Percentiles rank a stretch among this genome's conserved stretches.
phyloP scores from a whole-genome alignment of 495 filamentous ascomycete genomes.

The Lindgomyces ingoldianus region DNA sequence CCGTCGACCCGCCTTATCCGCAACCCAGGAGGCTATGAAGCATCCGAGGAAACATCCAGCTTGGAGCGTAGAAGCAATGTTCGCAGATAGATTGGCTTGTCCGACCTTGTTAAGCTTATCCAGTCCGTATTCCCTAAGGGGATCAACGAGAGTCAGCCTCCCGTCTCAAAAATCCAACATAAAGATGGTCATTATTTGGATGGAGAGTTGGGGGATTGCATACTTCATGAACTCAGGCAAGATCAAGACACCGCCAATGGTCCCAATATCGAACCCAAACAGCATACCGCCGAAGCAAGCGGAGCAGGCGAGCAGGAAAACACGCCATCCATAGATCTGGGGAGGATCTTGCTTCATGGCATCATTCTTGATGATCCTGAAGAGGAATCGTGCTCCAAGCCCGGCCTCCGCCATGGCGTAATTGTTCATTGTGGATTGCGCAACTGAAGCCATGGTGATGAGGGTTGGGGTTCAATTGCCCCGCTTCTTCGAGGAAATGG shows the following conservation, averaged over 20 bases:
- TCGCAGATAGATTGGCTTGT: constrained; percentile 50
- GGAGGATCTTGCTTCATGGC: constrained; percentile 72
- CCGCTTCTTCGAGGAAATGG: not conserved
- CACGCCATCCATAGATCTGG: constrained; percentile 79
- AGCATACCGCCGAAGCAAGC: constrained; percentile 79
- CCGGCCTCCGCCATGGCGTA: not conserved
- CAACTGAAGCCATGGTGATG: not conserved
- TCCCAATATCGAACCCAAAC: constrained; percentile 66
- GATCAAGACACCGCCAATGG: constrained; percentile 65
- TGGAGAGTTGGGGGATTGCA: constrained; percentile 1
- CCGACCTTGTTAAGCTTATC: constrained; percentile 27
- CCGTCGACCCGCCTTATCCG: constrained; percentile 37
- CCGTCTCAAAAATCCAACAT: not conserved
- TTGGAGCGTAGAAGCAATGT: constrained; percentile 68
- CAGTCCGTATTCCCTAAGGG: constrained; percentile 53
- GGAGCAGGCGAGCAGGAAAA: constrained; percentile 67
- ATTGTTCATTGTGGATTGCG: not conserved
- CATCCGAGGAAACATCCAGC: constrained; percentile 67
- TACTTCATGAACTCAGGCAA: constrained; percentile 52
- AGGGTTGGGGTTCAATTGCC: not conserved
- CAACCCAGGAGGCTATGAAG: constrained; percentile 44
- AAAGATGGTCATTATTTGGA: not conserved
- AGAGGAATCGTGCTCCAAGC: constrained; percentile 49
- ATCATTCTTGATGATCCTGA: constrained; percentile 73
- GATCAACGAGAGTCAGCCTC: too few species aligned